These are phyloP conservation scores for Cicer cuneatum DNA, from an alignment of 306 rosid species.

Conservation along the genomic window DNA sequence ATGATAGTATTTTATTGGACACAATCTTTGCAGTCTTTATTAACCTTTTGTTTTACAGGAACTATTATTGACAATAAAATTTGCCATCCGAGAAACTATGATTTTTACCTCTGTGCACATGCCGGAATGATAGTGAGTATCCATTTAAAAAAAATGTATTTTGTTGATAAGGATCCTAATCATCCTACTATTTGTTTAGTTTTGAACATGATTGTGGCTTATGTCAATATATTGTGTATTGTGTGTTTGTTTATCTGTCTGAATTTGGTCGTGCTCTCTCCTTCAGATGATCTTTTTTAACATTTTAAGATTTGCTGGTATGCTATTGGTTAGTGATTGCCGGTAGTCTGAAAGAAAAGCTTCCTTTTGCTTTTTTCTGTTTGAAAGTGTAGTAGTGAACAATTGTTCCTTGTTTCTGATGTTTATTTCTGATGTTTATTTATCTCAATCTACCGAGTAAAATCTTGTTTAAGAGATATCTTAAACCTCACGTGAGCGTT, in stretches of 20 bases:
- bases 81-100: conserved; percentile 90
- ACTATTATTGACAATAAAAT: conserved; percentile 85
- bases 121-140: conserved; percentile 95
- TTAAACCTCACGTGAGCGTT: neutral
- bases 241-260: neutral
- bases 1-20: neutral
- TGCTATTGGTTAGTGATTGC: conserved; percentile 1
- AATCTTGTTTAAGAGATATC: neutral
- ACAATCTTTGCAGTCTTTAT: neutral
- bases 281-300: neutral
- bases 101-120: conserved; percentile 96
- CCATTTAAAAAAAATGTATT: neutral
- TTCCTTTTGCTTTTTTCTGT: neutral
- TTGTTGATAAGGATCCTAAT: neutral
- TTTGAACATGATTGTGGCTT: conserved; percentile 3
- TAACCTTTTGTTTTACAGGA: conserved; percentile 54
- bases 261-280: neutral
- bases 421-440: neutral
- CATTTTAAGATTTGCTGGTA: neutral
- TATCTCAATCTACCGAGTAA: neutral
- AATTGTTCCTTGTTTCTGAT: neutral
- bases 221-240: neutral
- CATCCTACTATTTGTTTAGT: neutral
- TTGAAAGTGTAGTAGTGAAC: neutral
- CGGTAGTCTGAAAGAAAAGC: neutral